phyloP scores from a whole-genome alignment of 192 early-diverging fungal genomes.

The Coemansia sp. region DNA sequence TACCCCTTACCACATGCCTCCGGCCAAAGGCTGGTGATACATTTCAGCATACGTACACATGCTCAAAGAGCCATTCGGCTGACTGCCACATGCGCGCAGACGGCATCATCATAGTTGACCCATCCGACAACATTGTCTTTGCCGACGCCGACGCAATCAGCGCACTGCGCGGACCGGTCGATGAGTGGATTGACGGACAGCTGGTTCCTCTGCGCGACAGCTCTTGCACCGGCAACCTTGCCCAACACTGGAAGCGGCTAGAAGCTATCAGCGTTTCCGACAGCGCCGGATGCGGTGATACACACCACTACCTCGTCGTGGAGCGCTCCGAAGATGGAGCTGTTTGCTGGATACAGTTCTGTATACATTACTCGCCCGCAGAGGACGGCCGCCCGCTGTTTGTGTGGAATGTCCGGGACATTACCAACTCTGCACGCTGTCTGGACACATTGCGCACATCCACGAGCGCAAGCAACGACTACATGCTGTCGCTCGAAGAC shows the following conservation, averaged over 20 bases:
- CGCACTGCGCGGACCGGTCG: slow-evolving; percentile 40
- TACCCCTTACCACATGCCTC: not conserved
- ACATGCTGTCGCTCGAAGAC: slow-evolving; percentile 40
- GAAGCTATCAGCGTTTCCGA: slow-evolving; percentile 25
- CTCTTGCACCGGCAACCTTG: slow-evolving; percentile 13
- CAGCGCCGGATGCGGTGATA: slow-evolving; percentile 4
- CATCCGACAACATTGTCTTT: slow-evolving; percentile 21
- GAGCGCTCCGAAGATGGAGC: slow-evolving; percentile 31
- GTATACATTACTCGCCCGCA: slow-evolving; percentile 25
- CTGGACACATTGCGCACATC: slow-evolving; percentile 25
- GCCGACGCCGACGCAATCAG: slow-evolving; percentile 43
- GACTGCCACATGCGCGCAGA: slow-evolving; percentile 47
- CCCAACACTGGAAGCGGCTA: slow-evolving; percentile 32
- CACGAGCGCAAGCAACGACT: slow-evolving; percentile 12
- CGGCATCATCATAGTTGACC: slow-evolving; percentile 37
- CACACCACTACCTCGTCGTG: slow-evolving; percentile 41
- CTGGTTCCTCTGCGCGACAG: slow-evolving; percentile 21
- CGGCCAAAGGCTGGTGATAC: not conserved
- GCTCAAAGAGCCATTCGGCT: slow-evolving; percentile 18
- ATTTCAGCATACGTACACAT: not conserved
- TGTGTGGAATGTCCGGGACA: slow-evolving; percentile 46
- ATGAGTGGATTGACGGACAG: slow-evolving; percentile 31
- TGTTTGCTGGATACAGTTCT: slow-evolving; percentile 44
- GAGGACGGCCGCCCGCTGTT: slow-evolving; percentile 19
- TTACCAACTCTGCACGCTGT: slow-evolving; percentile 35